phyloP scores from a whole-genome alignment of 2,329 filamentous ascomycete species.

The Cladosporium sp. region DNA sequence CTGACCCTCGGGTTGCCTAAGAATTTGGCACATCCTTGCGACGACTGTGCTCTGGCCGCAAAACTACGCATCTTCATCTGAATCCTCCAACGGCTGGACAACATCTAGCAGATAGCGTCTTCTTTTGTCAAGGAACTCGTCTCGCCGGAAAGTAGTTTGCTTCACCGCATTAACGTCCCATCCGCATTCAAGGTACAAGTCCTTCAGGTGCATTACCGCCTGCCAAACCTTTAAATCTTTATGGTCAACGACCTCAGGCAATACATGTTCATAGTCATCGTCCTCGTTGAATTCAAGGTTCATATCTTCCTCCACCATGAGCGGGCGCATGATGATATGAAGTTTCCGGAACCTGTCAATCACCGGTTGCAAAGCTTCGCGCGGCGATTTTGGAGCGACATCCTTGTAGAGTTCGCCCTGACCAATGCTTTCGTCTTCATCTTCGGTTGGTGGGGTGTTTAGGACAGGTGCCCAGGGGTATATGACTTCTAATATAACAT shows the following conservation, averaged over 20 bases:
- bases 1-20: too few species aligned
- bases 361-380: not conserved
- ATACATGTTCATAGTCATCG: not conserved
- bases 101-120: too few species aligned
- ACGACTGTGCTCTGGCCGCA: too few species aligned
- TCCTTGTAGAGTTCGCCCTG: not conserved
- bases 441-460: not conserved
- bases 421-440: not conserved
- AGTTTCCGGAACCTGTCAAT: not conserved
- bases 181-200: not conserved
- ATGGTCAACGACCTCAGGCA: not conserved
- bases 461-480: not conserved
- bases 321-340: not conserved
- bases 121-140: slow-evolving; percentile 1
- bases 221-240: not conserved
- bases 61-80: too few species aligned
- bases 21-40: too few species aligned
- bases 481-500: not conserved
- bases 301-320: too few species aligned
- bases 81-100: too few species aligned
- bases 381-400: not conserved
- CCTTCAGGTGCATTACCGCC: not conserved
- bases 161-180: not conserved
- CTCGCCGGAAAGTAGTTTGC: not conserved
- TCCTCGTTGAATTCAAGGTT: too few species aligned